These are phyloP conservation scores for Backusella luteola DNA, from an alignment of 192 early-diverging fungal genomes.

Conservation along the genomic window DNA sequence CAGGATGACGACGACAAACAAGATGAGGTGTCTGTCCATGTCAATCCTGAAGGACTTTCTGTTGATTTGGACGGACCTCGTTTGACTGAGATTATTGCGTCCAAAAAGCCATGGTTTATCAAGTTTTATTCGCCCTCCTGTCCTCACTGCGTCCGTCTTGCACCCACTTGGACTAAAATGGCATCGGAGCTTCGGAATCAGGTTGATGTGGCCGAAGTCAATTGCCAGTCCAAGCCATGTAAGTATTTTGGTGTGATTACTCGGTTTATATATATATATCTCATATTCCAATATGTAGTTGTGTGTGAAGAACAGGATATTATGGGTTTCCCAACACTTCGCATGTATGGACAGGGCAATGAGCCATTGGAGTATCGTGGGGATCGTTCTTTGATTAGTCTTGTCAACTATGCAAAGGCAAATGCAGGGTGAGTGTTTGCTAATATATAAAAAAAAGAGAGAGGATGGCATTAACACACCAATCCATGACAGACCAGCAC, in stretches of 20 bases:
- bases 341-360: slow-evolving; percentile 45
- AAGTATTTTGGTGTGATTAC: not conserved
- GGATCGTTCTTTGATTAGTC: slow-evolving; percentile 11
- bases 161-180: slow-evolving; percentile 76
- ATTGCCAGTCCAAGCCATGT: slow-evolving; percentile 72
- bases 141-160: slow-evolving; percentile 78
- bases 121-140: slow-evolving; percentile 92
- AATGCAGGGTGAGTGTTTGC: slow-evolving; percentile 5
- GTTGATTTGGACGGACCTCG: slow-evolving; percentile 4
- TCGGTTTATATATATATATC: not conserved
- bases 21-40: not conserved
- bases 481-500: slow-evolving; percentile 4
- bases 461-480: not conserved
- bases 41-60: slow-evolving; percentile 16
- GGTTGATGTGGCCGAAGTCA: slow-evolving; percentile 82
- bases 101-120: slow-evolving; percentile 62
- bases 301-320: slow-evolving; percentile 68
- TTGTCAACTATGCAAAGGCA: slow-evolving; percentile 20
- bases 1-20: not conserved
- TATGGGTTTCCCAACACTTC: slow-evolving; percentile 83
- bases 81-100: not conserved
- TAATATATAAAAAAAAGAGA: not conserved
- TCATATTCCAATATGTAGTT: not conserved
- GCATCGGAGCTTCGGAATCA: slow-evolving; percentile 58
- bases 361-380: not conserved